These are phyloP conservation scores for Sugiyamaella novakii DNA, from an alignment of 1,139 yeast species.

Conservation along the genomic window DNA sequence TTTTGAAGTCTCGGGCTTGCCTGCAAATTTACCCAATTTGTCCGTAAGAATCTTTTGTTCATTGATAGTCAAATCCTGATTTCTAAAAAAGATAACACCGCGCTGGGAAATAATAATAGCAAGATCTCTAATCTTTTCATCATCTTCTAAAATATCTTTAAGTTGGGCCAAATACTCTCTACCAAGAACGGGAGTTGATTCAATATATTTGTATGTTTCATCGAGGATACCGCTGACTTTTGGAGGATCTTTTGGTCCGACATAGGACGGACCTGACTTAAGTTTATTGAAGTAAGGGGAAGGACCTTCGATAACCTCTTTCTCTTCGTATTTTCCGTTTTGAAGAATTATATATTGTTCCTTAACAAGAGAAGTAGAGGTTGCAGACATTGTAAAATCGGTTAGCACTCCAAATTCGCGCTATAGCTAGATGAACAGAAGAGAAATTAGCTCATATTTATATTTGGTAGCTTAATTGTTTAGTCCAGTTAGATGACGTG, in stretches of 20 bases:
- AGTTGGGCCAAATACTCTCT: conserved; percentile 43
- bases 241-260: conserved; percentile 23
- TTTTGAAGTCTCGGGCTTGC: conserved; percentile 68
- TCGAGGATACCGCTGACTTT: conserved; percentile 30
- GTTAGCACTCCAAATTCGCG: too few species aligned
- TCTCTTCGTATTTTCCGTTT: background rate
- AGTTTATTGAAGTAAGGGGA: conserved; percentile 34
- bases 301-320: conserved; percentile 25
- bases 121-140: conserved; percentile 51
- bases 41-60: conserved; percentile 56
- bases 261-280: conserved; percentile 25
- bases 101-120: conserved; percentile 65
- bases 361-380: background rate
- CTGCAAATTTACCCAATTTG: conserved; percentile 64
- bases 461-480: too few species aligned
- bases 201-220: conserved; percentile 35
- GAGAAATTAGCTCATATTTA: too few species aligned
- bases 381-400: too few species aligned
- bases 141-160: conserved; percentile 53
- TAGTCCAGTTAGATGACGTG: too few species aligned
- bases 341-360: background rate
- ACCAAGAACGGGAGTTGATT: conserved; percentile 39
- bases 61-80: conserved; percentile 60
- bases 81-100: conserved; percentile 68
- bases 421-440: too few species aligned